Evolutionary conservation across 2,329 filamentous ascomycete species (phyloP), one percentile per base, ranked within the genome.

Genomic region (Cladosporium halotolerans): DNA sequence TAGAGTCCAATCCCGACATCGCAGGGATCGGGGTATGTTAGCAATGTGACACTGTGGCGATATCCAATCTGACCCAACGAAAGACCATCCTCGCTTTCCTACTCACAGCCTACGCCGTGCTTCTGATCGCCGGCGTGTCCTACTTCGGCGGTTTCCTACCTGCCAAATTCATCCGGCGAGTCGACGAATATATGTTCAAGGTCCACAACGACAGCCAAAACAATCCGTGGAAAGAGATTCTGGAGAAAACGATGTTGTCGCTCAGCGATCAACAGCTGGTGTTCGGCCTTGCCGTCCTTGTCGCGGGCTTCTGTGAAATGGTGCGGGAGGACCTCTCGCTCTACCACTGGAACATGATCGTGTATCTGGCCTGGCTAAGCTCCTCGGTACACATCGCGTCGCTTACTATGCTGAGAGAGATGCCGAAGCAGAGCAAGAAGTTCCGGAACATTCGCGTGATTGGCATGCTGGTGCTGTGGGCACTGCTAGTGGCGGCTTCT

Each of bases 201-300:
- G 54, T 44, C 1, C 48, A 53, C 16, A 56, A 33, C 16, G 49
- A 49, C 9, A 39, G 53, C 19, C 11, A 43, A 10, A 2, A 33
- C 13, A 34, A 31, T 7, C 18, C 23, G 4, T 53, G 47, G 56
- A 39, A 49, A 39, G 16, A 32, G 2, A 23, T 49, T 4, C 38
- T 53, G 3, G 45, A 52, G 4, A 10, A 45, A 0, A 38, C 50
- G 10, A 58, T 57, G 14, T 48, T 57, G 6, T 53, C 53, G 3
- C 45, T 61, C 9, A 58, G 55, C 34, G 59, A 60, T 36, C 58
- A 61, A 41, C 59, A 62, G 19, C 57, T 62, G 14, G 56, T 62
- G 1, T 60, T 58, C 0, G 59, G 60, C 1, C 55, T 62, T 14
- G 56, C 58, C 3, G 53, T 61, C 11, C 47, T 61, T 0, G 51